phyloP scores from a whole-genome alignment of 2,329 filamentous ascomycete genomes.

The Pezicula carpinea region DNA sequence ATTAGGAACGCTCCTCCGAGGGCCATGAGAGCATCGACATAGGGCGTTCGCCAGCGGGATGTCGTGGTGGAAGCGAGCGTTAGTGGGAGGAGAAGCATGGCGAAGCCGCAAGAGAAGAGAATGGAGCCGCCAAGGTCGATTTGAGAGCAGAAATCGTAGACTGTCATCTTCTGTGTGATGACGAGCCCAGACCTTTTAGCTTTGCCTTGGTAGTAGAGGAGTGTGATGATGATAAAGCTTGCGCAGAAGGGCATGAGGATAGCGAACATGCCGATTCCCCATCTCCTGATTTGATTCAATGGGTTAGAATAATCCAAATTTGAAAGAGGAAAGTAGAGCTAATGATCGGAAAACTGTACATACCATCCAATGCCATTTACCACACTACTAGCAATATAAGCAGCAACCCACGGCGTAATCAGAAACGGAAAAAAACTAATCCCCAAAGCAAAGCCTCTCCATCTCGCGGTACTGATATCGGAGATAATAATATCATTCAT shows the following conservation, averaged over 20 bases:
- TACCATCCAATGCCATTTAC: slow-evolving; percentile 34
- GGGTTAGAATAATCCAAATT: no score
- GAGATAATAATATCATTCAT: slow-evolving; percentile 60
- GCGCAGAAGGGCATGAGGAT: slow-evolving; percentile 48
- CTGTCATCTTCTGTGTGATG: slow-evolving; percentile 20
- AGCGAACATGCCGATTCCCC: slow-evolving; percentile 54
- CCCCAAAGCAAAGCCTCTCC: slow-evolving; percentile 45
- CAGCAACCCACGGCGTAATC: slow-evolving; percentile 51
- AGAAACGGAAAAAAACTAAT: slow-evolving; percentile 48
- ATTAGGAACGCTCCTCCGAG: slow-evolving; percentile 36
- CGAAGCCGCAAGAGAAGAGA: slow-evolving; percentile 43
- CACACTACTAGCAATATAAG: slow-evolving; percentile 42
- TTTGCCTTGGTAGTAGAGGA: slow-evolving; percentile 45
- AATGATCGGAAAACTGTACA: no score
- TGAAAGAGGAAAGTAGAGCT: no score
- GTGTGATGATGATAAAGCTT: slow-evolving; percentile 41
- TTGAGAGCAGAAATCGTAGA: slow-evolving; percentile 32
- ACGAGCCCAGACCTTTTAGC: slow-evolving; percentile 41
- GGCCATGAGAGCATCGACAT: slow-evolving; percentile 39
- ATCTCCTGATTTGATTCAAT: slow-evolving; percentile 35
- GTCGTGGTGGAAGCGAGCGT: slow-evolving; percentile 36
- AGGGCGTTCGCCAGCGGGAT: slow-evolving; percentile 36
- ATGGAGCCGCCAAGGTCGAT: slow-evolving; percentile 38
- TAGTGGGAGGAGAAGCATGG: slow-evolving; percentile 42
- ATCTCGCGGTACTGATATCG: slow-evolving; percentile 51